Conservation (phyloP, 2,329 filamentous ascomycete genomes). For the Penicillium sp. region DNA sequence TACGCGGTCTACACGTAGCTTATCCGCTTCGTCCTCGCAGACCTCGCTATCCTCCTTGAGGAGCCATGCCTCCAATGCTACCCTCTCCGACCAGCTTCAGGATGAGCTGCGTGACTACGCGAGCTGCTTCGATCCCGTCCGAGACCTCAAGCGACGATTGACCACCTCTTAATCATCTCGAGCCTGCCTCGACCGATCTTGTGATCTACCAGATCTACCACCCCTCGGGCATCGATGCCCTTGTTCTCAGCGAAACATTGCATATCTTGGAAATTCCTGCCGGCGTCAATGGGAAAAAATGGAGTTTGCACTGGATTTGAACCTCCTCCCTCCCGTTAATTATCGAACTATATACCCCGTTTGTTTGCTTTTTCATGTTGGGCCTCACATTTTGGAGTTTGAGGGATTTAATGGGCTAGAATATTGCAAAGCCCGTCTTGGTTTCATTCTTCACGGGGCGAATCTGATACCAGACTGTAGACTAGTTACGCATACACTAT, state of each 20-base stretch:
- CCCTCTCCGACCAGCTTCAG: constrained; percentile 68
- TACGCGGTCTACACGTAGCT: constrained; percentile 19
- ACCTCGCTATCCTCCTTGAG: constrained; percentile 76
- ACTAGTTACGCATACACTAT: background rate
- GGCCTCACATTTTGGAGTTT: constrained; percentile 11
- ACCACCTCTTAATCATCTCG: constrained; percentile 25
- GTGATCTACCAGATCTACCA: background rate
- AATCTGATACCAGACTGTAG: background rate
- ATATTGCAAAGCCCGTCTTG: constrained; percentile 1
- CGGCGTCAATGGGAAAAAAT: constrained; percentile 13
- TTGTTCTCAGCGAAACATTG: constrained; percentile 11
- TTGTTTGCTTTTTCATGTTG: background rate
- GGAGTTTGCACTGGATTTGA: constrained; percentile 1
- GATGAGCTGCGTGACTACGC: constrained; percentile 80
- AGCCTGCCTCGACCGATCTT: background rate
- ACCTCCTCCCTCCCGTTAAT: background rate
- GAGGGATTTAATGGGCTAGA: constrained; percentile 6
- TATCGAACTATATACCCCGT: constrained; percentile 2
- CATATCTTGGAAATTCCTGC: constrained; percentile 10
- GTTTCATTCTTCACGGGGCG: background rate
- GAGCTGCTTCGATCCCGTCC: constrained; percentile 79
- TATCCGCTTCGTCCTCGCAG: constrained; percentile 66
- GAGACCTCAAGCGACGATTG: constrained; percentile 45
- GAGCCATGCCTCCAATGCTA: constrained; percentile 52
- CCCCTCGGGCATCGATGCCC: background rate